Base-by-base conservation (phyloP, 2,329 filamentous ascomycete genomes). In the Fusarium poae region DNA sequence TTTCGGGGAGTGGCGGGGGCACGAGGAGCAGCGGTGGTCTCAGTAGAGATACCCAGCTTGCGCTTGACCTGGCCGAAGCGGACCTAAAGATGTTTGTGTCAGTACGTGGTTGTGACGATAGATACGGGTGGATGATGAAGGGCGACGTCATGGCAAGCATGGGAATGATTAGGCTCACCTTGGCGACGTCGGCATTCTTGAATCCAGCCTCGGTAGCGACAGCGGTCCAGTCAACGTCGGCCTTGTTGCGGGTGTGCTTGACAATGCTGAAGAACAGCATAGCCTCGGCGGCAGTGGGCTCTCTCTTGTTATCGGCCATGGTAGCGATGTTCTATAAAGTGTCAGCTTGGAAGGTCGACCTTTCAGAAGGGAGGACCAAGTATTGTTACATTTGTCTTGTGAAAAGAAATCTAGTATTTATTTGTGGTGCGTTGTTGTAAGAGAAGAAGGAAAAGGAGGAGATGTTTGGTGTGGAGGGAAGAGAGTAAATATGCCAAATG, bases 61-160 rank as follows among this genome's bases (percentile, higher is more conserved):
- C 78, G 77, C 74, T 82, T 85, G 62, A 86, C 81, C 62, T 86
- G 83, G 5, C 82, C 79, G 58, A 82, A 87, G 45, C 85, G 82
- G 39, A 81, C 79, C 78, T 83, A 58, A 1, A 6, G 11, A 5
- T 23, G 7, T 39, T 7, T 27, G 2, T 23, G 48, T 72, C 16
- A 73, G 52, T 25, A 55, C 11, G 27, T 4, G 16, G 21, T 30
- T 20, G 23, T 10, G 32, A 30, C 8, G 43, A 61, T 35, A 30
- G 25, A 10, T 34, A 20, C 4, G 20, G 21, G 11, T 34, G 16
- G 6, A 18, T 23, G 21, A 18, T 35, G 25, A 50, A 4, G 43
- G 27, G 27, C 34, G 46, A 51, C 20, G 37, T 13, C 6, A 35
- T 6, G 18, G 15, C 34, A 45, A 27, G 13, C 13, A 49, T n/a